A percentile compares a stretch with the other conserved stretches of the same genome.
Conservation (phyloP, 371 early-diverging fungal species). For the Parasitella parasitica region DNA sequence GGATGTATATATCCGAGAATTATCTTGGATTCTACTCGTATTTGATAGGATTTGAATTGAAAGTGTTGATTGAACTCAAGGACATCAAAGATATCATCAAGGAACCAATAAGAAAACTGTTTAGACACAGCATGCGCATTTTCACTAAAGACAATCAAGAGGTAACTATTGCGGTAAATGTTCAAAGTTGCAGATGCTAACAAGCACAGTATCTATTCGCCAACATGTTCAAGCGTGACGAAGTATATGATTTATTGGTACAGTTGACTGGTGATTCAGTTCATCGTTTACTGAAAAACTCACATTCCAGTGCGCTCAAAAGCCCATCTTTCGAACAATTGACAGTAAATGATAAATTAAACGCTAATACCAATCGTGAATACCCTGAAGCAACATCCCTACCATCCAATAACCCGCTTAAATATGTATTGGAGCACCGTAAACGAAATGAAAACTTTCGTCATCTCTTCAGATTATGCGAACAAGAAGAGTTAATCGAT, state of each 20-base stretch:
- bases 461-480: slow-evolving; percentile 59
- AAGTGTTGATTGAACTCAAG: slow-evolving; percentile 81
- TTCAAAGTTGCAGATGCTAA: neutral
- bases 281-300: slow-evolving; percentile 81
- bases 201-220: slow-evolving; percentile 75
- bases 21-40: slow-evolving; percentile 90
- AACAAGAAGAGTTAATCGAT: slow-evolving; percentile 55
- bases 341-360: slow-evolving; percentile 12
- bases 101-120: slow-evolving; percentile 43
- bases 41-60: slow-evolving; percentile 85
- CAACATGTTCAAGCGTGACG: slow-evolving; percentile 93
- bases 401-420: slow-evolving; percentile 29
- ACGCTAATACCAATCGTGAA: slow-evolving; percentile 29
- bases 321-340: slow-evolving; percentile 20
- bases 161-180: slow-evolving; percentile 42
- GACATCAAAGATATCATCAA: slow-evolving; percentile 78
- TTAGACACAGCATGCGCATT: slow-evolving; percentile 20
- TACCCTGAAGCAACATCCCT: slow-evolving; percentile 9
- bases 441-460: slow-evolving; percentile 75
- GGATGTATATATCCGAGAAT: slow-evolving; percentile 90
- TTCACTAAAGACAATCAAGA: slow-evolving; percentile 62
- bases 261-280: slow-evolving; percentile 84
- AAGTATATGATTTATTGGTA: slow-evolving; percentile 80
- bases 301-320: slow-evolving; percentile 57
- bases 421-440: slow-evolving; percentile 52